Evolutionary conservation across 176 grass and related monocot species (phyloP), one percentile per base, ranked within the genome.

Genomic region (Bromus sterilis): DNA sequence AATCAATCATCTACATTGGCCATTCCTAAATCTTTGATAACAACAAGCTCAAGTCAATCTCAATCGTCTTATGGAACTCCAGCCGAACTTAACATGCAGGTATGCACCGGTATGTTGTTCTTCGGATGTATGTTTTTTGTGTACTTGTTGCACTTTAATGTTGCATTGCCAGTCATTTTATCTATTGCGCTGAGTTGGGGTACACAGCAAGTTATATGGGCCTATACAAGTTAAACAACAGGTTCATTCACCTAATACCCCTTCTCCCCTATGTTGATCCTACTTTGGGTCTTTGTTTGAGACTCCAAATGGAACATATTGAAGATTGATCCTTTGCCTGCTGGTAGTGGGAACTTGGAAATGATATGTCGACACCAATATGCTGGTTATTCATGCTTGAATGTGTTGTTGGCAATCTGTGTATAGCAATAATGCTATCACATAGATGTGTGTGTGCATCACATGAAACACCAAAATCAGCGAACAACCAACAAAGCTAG

Each of bases 21-120:
- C 14, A 20, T 29, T 28, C 61, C 86, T 68, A 86, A 91, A 25
- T 68, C 83, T 58, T 78, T 86, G 56, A 78, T 66, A 25, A 66
- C 71, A 67, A 57, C 44, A 62, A 78, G 59, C 74, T 70, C 60
- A 81, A 87, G 36, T 89, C 89, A 91, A 53, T 35, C 75, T 77
- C 75, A 85, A 80, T 75, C 56, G 59, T 85, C 84, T 66, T 69
- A 85, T 55, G 77, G 78, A 33, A 84, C 37, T 62, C 88, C 83
- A 82, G 70, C 40, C 68, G 95, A 93, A 55, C 61, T 77, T 40
- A 89, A 86, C 74, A 78, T 81, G 42, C 90, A 86, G 95, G 95
- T 94, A 83, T 85, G 69, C 24, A 29, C 75, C 83, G 35, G 66
- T 73, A 30, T 84, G 4, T 33, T 78, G 40, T 79, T 85, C 4